phyloP scores from a whole-genome alignment of 192 early-diverging fungal species.

The Lunasporangiospora selenospora region DNA sequence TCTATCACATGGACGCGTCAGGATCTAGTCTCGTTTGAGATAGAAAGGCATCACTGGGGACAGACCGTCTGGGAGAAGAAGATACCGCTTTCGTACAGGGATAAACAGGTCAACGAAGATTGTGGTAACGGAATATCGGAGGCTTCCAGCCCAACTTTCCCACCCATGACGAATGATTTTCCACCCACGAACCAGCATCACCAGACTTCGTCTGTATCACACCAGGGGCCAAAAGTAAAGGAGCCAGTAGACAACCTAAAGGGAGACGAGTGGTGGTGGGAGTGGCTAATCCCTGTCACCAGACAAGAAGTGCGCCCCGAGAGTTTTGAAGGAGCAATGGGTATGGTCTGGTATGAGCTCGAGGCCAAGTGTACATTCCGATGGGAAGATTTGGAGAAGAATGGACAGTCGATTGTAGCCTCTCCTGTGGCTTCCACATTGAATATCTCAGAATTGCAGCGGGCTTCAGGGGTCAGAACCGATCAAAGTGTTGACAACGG shows the following conservation, averaged over 20 bases:
- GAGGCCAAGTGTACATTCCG: conserved; percentile 42
- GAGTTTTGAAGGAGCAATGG: conserved; percentile 37
- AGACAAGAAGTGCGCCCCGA: conserved; percentile 24
- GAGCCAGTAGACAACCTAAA: background rate
- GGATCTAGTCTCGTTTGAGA: conserved; percentile 30
- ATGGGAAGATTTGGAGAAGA: conserved; percentile 25
- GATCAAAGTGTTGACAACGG: too few species aligned
- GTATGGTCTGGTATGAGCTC: conserved; percentile 40
- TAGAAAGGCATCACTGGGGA: conserved; percentile 23
- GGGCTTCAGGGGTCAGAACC: too few species aligned
- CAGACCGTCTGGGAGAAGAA: conserved; percentile 40
- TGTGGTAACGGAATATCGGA: background rate
- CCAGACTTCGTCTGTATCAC: too few species aligned
- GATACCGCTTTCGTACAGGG: conserved; percentile 13
- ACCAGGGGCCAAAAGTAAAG: too few species aligned
- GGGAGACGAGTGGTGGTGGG: conserved; percentile 40
- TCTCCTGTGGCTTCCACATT: background rate
- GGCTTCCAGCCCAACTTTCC: background rate
- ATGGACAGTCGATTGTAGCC: conserved; percentile 2
- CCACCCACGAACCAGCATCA: background rate
- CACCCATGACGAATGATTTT: background rate
- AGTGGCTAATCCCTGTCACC: conserved; percentile 36
- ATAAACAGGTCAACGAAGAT: conserved; percentile 21
- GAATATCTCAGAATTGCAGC: too few species aligned
- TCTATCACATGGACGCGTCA: conserved; percentile 26